A percentile compares a stretch with the other conserved stretches of the same genome.
These are phyloP conservation scores for Verticillium alfalfae DNA, from an alignment of 2,329 filamentous ascomycete genomes.

Conservation along the genomic window DNA sequence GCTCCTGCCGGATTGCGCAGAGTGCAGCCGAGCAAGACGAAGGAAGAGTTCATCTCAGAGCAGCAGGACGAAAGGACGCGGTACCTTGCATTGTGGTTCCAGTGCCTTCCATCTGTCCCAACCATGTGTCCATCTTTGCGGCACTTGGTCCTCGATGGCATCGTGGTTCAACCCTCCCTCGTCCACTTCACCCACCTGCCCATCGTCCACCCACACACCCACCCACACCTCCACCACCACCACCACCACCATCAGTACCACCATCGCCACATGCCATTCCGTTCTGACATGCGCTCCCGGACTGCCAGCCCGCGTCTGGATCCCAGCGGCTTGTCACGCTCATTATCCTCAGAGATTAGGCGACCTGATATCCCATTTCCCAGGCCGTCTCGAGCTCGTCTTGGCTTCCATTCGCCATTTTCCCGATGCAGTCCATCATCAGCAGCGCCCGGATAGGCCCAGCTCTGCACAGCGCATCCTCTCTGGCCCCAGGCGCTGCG, in stretches of 20 bases:
- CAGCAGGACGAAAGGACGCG: too few species aligned
- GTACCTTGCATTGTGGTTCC: too few species aligned
- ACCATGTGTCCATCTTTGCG: too few species aligned
- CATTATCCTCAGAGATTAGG: background rate
- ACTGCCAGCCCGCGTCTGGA: background rate
- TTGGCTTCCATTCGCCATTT: background rate
- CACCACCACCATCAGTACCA: background rate
- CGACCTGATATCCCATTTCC: background rate
- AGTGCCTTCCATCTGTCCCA: too few species aligned
- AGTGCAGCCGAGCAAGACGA: too few species aligned
- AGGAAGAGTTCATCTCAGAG: too few species aligned
- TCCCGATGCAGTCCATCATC: background rate
- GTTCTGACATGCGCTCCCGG: background rate
- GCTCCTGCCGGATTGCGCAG: too few species aligned
- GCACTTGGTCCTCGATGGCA: too few species aligned
- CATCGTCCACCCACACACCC: too few species aligned
- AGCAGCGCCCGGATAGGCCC: background rate
- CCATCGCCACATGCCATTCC: background rate
- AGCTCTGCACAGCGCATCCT: background rate
- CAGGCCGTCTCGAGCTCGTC: background rate
- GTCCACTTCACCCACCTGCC: too few species aligned
- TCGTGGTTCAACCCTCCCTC: too few species aligned
- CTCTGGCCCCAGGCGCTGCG: too few species aligned
- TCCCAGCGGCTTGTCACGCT: background rate
- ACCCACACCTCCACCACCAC: background rate